Percentiles rank a stretch among this genome's conserved stretches.
These are phyloP conservation scores for Penicillium pulvis DNA, from an alignment of 495 filamentous ascomycete genomes.

Conservation along the genomic window DNA sequence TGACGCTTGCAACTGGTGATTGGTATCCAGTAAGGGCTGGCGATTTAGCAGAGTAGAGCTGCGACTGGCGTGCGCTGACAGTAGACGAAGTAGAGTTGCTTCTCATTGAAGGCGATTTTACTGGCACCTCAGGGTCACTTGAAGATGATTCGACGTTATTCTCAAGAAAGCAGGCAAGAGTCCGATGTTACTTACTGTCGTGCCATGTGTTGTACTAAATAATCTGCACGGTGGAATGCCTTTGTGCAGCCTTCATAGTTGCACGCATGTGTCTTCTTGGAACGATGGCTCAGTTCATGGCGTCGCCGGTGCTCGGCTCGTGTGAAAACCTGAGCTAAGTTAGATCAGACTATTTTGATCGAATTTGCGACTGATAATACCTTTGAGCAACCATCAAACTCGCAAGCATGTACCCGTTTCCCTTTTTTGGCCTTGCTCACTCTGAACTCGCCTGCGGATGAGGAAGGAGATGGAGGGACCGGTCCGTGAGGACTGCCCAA, in stretches of 20 bases:
- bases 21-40: neutral
- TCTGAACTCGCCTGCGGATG: slow-evolving; percentile 68
- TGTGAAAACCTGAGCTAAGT: slow-evolving; percentile 64
- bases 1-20: neutral
- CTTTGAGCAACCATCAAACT: slow-evolving; percentile 63
- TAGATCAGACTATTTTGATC: neutral
- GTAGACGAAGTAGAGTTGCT: slow-evolving; percentile 11
- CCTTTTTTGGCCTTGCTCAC: slow-evolving; percentile 85
- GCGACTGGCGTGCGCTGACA: neutral
- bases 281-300: slow-evolving; percentile 83
- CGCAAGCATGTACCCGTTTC: slow-evolving; percentile 74
- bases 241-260: slow-evolving; percentile 70
- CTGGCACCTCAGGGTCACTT: slow-evolving; percentile 1
- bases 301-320: slow-evolving; percentile 83
- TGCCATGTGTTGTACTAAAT: slow-evolving; percentile 76
- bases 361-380: slow-evolving; percentile 35
- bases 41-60: neutral
- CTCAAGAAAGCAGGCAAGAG: neutral
- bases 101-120: neutral
- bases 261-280: slow-evolving; percentile 66
- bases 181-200: slow-evolving; percentile 65
- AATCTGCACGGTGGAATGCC: slow-evolving; percentile 77
- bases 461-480: slow-evolving; percentile 36
- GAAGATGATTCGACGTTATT: neutral
- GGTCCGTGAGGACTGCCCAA: slow-evolving; percentile 1